Evolutionary conservation across 1,284 basidiomycete species (phyloP).

Genomic region (Vanrija sp.): DNA sequence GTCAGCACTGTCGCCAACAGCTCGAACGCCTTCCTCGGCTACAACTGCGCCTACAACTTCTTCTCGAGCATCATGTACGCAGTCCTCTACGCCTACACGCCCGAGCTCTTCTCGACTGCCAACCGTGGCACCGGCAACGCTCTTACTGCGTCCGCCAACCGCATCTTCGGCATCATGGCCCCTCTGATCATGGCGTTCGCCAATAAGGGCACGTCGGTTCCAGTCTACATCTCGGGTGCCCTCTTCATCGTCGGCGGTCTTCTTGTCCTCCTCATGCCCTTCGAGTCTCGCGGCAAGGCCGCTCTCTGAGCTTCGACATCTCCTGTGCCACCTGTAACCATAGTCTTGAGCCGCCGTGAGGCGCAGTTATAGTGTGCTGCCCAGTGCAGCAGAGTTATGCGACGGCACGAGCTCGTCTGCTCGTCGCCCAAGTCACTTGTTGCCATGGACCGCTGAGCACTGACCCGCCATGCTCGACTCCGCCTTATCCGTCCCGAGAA

Average conservation of each 20-base stretch:
- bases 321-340: too few species aligned
- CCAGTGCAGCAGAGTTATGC: too few species aligned
- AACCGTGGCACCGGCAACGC: constrained; percentile 65
- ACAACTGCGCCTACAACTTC: constrained; percentile 57
- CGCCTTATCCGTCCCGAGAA: too few species aligned
- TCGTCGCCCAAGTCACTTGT: too few species aligned
- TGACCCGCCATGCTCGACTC: too few species aligned
- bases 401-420: too few species aligned
- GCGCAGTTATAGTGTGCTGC: too few species aligned
- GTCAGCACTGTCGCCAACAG: constrained; percentile 59
- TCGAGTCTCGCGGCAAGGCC: constrained; percentile 64
- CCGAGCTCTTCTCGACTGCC: constrained; percentile 63
- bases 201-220: constrained; percentile 54
- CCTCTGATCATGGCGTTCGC: constrained; percentile 34
- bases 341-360: too few species aligned
- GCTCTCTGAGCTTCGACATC: constrained; percentile 51
- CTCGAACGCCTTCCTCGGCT: constrained; percentile 55
- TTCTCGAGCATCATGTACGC: constrained; percentile 47
- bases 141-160: constrained; percentile 57
- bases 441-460: too few species aligned
- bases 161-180: constrained; percentile 54
- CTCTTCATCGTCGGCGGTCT: constrained; percentile 61
- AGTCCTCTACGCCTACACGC: constrained; percentile 53
- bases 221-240: constrained; percentile 66
- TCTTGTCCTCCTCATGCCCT: constrained; percentile 65